Conservation (phyloP, 352 stramenopile genomes). For the Hyaloperonospora brassicae region DNA sequence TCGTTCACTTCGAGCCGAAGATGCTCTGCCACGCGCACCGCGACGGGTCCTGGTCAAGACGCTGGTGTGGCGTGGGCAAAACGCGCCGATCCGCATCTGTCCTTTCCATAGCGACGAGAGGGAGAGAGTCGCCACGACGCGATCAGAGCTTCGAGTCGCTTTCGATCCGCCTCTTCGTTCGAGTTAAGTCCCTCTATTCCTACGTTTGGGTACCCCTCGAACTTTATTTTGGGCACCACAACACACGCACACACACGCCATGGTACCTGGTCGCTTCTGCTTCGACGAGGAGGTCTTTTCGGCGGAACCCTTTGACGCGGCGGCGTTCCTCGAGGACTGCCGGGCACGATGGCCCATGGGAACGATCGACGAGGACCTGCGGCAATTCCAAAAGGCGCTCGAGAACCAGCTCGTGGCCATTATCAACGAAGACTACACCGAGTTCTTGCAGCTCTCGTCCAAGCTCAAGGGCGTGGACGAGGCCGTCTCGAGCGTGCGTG, state of each 20-base stretch:
- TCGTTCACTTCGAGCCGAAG: no score
- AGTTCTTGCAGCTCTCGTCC: constrained; percentile 85
- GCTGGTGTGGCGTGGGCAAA: constrained; percentile 39
- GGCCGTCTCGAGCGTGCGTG: constrained; percentile 68
- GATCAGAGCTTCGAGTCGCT: background rate
- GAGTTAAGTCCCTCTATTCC: background rate
- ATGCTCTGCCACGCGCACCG: constrained; percentile 19
- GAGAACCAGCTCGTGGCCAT: constrained; percentile 86
- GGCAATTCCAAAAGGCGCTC: constrained; percentile 75
- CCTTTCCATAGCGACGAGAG: constrained; percentile 9
- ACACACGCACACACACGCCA: constrained; percentile 1
- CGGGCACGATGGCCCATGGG: constrained; percentile 70
- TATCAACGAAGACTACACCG: constrained; percentile 85
- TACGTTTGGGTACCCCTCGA: background rate
- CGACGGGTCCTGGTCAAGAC: constrained; percentile 44
- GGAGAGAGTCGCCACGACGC: background rate
- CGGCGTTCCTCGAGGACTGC: constrained; percentile 69
- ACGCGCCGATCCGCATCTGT: constrained; percentile 25
- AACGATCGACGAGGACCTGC: constrained; percentile 77
- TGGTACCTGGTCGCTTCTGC: constrained; percentile 58
- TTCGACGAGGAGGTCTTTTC: constrained; percentile 79
- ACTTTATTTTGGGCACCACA: background rate
- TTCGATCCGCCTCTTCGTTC: no score
- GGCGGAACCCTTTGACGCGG: constrained; percentile 60
- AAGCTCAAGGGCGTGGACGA: constrained; percentile 83